These are phyloP conservation scores for Ceratopteris richardii DNA, from an alignment of 75 land plant species.

Conservation along the genomic window DNA sequence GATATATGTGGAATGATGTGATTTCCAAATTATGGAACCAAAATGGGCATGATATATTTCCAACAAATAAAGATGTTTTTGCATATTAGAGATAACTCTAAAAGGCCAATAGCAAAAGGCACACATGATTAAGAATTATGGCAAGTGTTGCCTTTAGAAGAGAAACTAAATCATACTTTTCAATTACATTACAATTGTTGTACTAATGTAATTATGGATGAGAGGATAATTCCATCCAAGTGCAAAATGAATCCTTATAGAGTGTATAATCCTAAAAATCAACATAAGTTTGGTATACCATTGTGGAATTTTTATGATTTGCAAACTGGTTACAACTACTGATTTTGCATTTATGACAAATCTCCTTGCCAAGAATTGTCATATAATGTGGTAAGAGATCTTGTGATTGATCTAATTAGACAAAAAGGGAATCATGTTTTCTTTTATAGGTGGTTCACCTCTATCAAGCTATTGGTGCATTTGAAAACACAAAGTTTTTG, in stretches of 20 bases:
- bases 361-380: background rate
- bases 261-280: conserved; percentile 1
- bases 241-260: background rate
- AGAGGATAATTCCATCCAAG: background rate
- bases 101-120: background rate
- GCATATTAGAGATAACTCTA: background rate
- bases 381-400: too few relatives aligned
- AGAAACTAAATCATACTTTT: background rate
- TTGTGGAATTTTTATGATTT: background rate
- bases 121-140: background rate
- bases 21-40: background rate
- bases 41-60: background rate
- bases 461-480: too few relatives aligned
- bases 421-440: too few relatives aligned
- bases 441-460: too few relatives aligned
- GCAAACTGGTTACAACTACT: background rate
- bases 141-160: background rate
- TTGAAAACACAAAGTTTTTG: too few relatives aligned
- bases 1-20: background rate
- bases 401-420: too few relatives aligned
- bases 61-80: conserved; percentile 2
- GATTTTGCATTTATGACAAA: background rate
- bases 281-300: background rate
- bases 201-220: background rate
- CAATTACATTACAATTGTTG: background rate